phyloP scores from a whole-genome alignment of 2,329 filamentous ascomycete species.

The Epichloe uncinata region DNA sequence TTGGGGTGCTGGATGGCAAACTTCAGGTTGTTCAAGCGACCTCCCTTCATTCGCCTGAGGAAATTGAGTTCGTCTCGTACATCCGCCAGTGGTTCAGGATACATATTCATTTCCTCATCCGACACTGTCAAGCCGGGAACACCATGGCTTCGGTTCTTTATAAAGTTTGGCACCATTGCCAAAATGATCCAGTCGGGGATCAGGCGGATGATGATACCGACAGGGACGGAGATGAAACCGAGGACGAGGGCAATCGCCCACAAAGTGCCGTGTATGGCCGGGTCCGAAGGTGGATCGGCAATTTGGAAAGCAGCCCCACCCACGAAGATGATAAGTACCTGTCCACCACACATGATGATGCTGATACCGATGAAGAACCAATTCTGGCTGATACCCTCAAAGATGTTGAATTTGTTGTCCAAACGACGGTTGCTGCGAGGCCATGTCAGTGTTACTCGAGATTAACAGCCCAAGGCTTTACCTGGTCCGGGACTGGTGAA shows the following conservation, averaged over 20 bases:
- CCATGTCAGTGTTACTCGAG: conserved; percentile 3
- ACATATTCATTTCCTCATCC: conserved; percentile 54
- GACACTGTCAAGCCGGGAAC: conserved; percentile 46
- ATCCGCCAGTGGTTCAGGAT: conserved; percentile 59
- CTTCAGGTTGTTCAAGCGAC: conserved; percentile 67
- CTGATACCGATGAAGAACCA: conserved; percentile 84
- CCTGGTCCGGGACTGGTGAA: not conserved
- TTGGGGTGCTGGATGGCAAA: conserved; percentile 66
- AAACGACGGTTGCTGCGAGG: conserved; percentile 63
- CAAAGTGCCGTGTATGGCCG: conserved; percentile 44
- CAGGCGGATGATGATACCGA: conserved; percentile 68
- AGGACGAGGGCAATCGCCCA: conserved; percentile 83
- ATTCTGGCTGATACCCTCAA: conserved; percentile 75
- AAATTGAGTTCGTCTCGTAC: conserved; percentile 71
- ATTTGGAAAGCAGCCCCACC: conserved; percentile 74
- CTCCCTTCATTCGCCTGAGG: conserved; percentile 67
- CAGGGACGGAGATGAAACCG: conserved; percentile 70
- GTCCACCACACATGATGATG: conserved; percentile 73
- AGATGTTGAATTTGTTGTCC: conserved; percentile 92
- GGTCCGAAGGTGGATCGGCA: conserved; percentile 26
- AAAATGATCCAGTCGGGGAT: conserved; percentile 61
- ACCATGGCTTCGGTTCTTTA: conserved; percentile 34
- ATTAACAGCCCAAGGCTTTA: not conserved
- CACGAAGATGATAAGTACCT: conserved; percentile 80
- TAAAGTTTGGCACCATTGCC: conserved; percentile 36